A percentile compares a stretch with the other conserved stretches of the same genome.
These are phyloP conservation scores for Lichtheimia hyalospora DNA, from an alignment of 371 early-diverging fungal genomes.

Conservation along the genomic window DNA sequence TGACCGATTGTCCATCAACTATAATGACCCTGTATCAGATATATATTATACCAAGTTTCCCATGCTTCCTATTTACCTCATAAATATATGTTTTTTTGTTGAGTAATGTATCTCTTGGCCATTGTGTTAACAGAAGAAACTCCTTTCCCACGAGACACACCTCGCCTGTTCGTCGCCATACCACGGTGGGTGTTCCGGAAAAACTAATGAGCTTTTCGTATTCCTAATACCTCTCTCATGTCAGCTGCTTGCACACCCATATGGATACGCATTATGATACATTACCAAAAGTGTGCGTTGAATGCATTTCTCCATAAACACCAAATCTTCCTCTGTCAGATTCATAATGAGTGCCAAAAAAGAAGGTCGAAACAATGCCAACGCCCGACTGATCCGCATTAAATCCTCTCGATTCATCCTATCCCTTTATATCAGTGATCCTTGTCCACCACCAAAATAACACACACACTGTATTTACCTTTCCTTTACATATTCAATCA, in stretches of 20 bases:
- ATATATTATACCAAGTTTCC: background rate
- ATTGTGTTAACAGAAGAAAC: conserved; percentile 86
- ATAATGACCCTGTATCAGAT: background rate
- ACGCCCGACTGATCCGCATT: conserved; percentile 82
- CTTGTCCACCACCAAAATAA: background rate
- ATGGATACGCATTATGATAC: background rate
- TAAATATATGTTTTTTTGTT: conserved; percentile 75
- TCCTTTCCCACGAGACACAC: conserved; percentile 91
- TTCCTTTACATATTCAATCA: conserved; percentile 75
- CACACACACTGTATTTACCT: conserved; percentile 37
- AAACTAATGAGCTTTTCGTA: conserved; percentile 68
- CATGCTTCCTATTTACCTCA: conserved; percentile 29
- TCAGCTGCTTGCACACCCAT: background rate
- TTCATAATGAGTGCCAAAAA: conserved; percentile 90
- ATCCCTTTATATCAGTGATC: background rate
- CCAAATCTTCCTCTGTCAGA: conserved; percentile 86
- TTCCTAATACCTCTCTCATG: conserved; percentile 20
- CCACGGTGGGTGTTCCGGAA: conserved; percentile 92
- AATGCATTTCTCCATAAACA: conserved; percentile 93
- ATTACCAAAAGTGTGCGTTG: conserved; percentile 83
- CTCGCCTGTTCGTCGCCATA: conserved; percentile 94
- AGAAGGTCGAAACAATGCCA: conserved; percentile 89
- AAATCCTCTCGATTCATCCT: conserved; percentile 87
- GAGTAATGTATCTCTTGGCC: conserved; percentile 80
- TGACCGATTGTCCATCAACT: conserved; percentile 89